Evolutionary conservation across 495 filamentous ascomycete genomes (phyloP).

Genomic region (Cryomyces minteri): DNA sequence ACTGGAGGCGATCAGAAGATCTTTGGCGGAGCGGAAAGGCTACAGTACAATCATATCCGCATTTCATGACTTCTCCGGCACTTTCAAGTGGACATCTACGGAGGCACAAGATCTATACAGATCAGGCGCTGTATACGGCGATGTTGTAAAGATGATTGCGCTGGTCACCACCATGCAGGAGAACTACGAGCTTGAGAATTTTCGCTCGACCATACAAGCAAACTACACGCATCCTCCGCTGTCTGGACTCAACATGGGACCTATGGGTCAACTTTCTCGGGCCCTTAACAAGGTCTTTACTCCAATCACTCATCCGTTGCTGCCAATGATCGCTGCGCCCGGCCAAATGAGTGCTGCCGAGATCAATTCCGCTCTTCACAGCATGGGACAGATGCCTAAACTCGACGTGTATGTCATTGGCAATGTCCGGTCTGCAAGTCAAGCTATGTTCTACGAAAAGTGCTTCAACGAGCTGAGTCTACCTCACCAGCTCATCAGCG

Average conservation of each 20-base stretch:
- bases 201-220: slow-evolving; percentile 53
- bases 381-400: slow-evolving; percentile 64
- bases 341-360: slow-evolving; percentile 70
- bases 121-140: slow-evolving; percentile 52
- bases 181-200: slow-evolving; percentile 77
- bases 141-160: slow-evolving; percentile 79
- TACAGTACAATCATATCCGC: slow-evolving; percentile 70
- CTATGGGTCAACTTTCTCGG: slow-evolving; percentile 61
- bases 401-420: slow-evolving; percentile 65
- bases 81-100: slow-evolving; percentile 60
- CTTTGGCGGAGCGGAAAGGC: slow-evolving; percentile 48
- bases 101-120: slow-evolving; percentile 49
- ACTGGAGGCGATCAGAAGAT: slow-evolving; percentile 50
- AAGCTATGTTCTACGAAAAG: slow-evolving; percentile 72
- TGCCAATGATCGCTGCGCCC: slow-evolving; percentile 70
- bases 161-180: slow-evolving; percentile 60
- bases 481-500: slow-evolving; percentile 60
- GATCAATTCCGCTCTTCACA: slow-evolving; percentile 59
- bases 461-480: slow-evolving; percentile 75
- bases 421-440: slow-evolving; percentile 47
- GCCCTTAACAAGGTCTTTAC: slow-evolving; percentile 70
- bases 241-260: slow-evolving; percentile 77
- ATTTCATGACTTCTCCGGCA: slow-evolving; percentile 71
- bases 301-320: slow-evolving; percentile 65
- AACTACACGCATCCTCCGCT: slow-evolving; percentile 48